A percentile compares a stretch with the other conserved stretches of the same genome.
Conservation (phyloP, 768 basidiomycete species). For the Pleurotus cornucopiae region DNA sequence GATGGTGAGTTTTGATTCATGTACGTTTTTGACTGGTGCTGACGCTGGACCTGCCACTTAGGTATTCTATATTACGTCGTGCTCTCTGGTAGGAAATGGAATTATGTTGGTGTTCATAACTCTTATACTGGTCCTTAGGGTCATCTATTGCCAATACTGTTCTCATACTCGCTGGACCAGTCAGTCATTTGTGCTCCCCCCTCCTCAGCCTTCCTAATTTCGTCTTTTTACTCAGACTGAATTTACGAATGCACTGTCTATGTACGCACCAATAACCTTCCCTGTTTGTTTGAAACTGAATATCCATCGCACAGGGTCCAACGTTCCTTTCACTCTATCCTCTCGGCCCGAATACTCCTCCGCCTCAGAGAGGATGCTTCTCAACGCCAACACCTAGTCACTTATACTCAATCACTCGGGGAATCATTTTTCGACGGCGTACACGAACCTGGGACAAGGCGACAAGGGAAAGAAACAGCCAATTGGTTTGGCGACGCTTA, state of each 20-base stretch:
- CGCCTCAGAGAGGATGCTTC: background rate
- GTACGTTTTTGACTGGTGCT: background rate
- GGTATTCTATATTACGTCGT: background rate
- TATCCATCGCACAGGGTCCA: background rate
- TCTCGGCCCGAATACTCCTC: slow-evolving; percentile 3
- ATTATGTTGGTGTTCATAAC: no score
- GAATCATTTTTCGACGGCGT: background rate
- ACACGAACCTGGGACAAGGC: background rate
- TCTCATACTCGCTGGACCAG: background rate
- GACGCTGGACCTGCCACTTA: background rate
- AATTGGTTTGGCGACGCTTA: slow-evolving; percentile 1
- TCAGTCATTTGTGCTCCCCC: background rate
- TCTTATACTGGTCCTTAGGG: no score
- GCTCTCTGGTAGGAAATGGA: background rate
- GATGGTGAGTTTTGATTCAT: background rate
- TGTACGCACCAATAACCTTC: background rate
- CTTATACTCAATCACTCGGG: background rate
- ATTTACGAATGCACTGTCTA: background rate
- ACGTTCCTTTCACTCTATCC: slow-evolving; percentile 1
- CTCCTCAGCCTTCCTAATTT: background rate
- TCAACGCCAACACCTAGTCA: background rate
- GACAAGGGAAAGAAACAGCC: background rate
- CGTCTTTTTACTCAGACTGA: background rate
- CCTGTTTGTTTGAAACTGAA: no score
- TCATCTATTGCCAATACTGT: background rate